phyloP scores from a whole-genome alignment of 768 basidiomycete genomes.

The Baorangia bicolor region DNA sequence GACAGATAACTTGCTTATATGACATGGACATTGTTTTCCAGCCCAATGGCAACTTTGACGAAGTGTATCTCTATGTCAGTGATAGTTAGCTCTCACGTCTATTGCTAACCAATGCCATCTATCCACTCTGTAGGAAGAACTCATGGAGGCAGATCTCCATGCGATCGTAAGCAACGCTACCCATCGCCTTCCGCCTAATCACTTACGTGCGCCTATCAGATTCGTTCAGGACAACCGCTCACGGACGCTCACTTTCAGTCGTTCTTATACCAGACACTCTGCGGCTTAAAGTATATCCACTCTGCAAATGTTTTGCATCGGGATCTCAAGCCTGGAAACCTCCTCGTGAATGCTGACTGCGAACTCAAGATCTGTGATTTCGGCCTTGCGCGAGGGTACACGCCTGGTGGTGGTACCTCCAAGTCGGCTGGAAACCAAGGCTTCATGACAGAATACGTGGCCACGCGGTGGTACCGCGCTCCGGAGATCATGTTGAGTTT shows the following conservation, averaged over 20 bases:
- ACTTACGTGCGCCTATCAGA: conserved; percentile 40
- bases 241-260: conserved; percentile 93
- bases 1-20: conserved; percentile 91
- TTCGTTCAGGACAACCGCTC: conserved; percentile 83
- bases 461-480: conserved; percentile 98
- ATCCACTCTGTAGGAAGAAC: conserved; percentile 70
- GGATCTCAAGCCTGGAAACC: conserved; percentile 92
- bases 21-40: conserved; percentile 99
- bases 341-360: conserved; percentile 97
- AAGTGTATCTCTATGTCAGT: conserved; percentile 89
- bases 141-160: conserved; percentile 99
- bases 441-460: conserved; percentile 99
- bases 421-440: conserved; percentile 80
- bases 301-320: conserved; percentile 97
- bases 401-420: conserved; percentile 74
- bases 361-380: conserved; percentile 99
- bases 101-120: background rate
- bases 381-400: conserved; percentile 92
- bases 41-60: conserved; percentile 88
- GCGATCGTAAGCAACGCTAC: conserved; percentile 70
- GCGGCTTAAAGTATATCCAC: conserved; percentile 97
- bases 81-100: background rate
- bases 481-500: conserved; percentile 99
- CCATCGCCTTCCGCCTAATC: background rate
- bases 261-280: conserved; percentile 97